Conservation (phyloP, 305 asterid species). For the Fraxinus sp. region DNA sequence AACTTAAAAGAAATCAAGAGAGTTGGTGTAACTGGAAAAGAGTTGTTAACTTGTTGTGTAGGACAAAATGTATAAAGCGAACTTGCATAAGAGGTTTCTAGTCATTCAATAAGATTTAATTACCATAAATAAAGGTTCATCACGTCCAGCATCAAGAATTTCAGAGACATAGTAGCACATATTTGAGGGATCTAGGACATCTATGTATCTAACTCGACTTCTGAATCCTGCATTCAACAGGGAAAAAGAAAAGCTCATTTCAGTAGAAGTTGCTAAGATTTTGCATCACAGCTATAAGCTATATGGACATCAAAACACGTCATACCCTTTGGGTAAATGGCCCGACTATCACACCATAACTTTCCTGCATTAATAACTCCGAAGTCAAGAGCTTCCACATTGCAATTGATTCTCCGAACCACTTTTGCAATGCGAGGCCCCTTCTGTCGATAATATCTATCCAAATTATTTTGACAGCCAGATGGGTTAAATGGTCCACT, state of each 20-base stretch:
- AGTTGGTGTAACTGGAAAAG: background rate
- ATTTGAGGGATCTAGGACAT: conserved; percentile 69
- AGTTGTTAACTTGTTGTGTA: background rate
- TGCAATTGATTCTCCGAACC: conserved; percentile 85
- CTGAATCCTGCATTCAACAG: conserved; percentile 73
- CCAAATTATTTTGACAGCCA: conserved; percentile 55
- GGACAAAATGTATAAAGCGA: background rate
- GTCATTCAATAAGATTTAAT: conserved; percentile 9
- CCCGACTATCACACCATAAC: conserved; percentile 86
- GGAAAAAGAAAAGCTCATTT: conserved; percentile 25
- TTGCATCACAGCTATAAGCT: conserved; percentile 15
- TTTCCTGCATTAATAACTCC: conserved; percentile 66
- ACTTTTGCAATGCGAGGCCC: conserved; percentile 99
- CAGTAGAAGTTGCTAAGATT: conserved; percentile 9
- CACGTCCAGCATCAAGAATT: conserved; percentile 77
- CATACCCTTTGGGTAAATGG: conserved; percentile 87
- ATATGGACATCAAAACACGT: conserved; percentile 14
- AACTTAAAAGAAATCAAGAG: background rate
- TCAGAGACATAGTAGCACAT: conserved; percentile 80
- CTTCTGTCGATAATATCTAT: conserved; percentile 71
- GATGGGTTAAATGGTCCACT: conserved; percentile 45
- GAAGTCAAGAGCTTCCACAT: conserved; percentile 65
- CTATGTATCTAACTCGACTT: conserved; percentile 83
- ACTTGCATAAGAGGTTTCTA: background rate
- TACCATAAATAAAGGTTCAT: conserved; percentile 89